Conservation (phyloP, 441 rosid species). For the Arabidopsis hybrid region DNA sequence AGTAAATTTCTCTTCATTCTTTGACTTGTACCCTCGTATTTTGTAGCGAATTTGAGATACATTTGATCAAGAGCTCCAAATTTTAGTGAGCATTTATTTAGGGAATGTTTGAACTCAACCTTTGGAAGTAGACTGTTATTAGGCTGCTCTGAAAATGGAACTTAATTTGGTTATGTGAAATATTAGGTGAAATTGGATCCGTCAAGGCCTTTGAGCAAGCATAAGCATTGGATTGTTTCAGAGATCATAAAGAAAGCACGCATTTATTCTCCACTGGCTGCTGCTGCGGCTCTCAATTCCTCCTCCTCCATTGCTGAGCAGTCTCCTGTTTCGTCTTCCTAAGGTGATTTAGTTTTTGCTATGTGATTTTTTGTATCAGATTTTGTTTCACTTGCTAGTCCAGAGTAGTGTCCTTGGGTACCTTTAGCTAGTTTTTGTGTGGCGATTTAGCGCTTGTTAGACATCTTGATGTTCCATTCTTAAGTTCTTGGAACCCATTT, state of each 20-base stretch:
- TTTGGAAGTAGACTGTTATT: background rate
- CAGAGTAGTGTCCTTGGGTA: background rate
- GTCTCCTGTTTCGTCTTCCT: background rate
- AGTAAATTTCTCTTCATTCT: conserved; percentile 37
- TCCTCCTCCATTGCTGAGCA: background rate
- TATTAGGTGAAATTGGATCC: conserved; percentile 83
- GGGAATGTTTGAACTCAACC: background rate
- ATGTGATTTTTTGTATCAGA: background rate
- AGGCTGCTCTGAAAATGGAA: background rate
- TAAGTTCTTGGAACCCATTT: background rate
- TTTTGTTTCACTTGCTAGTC: background rate
- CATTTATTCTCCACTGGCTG: conserved; percentile 66
- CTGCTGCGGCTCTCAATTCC: conserved; percentile 24
- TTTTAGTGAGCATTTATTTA: too few species aligned
- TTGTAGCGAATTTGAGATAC: too few species aligned
- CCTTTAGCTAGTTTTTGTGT: background rate
- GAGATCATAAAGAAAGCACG: conserved; percentile 89
- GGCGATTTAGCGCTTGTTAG: background rate
- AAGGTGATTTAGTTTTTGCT: background rate
- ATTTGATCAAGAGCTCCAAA: too few species aligned
- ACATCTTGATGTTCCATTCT: background rate
- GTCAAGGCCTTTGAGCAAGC: conserved; percentile 88
- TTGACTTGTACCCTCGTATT: too few species aligned
- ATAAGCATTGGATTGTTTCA: conserved; percentile 80
- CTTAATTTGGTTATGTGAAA: background rate